Percentiles rank a stretch among this genome's conserved stretches.
phyloP scores from a whole-genome alignment of 1,284 basidiomycete genomes.

The Fomitopsis pinicola region DNA sequence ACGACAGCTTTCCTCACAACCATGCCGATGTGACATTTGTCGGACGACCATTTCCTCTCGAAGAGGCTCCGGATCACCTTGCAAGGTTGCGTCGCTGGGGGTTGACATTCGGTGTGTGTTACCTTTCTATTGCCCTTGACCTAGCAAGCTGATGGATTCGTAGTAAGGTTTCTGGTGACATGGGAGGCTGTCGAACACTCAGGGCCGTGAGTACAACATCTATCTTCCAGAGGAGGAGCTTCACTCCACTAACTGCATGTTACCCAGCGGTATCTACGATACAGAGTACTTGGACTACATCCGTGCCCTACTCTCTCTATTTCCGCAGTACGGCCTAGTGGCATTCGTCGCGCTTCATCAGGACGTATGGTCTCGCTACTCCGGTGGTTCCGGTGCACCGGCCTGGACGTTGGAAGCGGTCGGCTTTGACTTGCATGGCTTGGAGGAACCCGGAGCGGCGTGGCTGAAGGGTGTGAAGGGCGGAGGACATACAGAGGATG shows the following conservation, averaged over 20 bases:
- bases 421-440: conserved; percentile 72
- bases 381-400: conserved; percentile 89
- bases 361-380: conserved; percentile 95
- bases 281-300: conserved; percentile 82
- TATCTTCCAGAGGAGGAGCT: not conserved
- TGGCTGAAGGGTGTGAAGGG: conserved; percentile 80
- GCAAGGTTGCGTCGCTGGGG: conserved; percentile 81
- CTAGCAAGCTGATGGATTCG: not conserved
- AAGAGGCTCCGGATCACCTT: conserved; percentile 82
- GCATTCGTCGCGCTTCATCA: conserved; percentile 86
- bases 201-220: conserved; percentile 63
- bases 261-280: conserved; percentile 75
- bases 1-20: conserved; percentile 59
- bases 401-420: conserved; percentile 86
- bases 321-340: conserved; percentile 77
- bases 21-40: conserved; percentile 71
- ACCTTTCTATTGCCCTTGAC: not conserved
- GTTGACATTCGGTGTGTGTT: conserved; percentile 69
- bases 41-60: conserved; percentile 78
- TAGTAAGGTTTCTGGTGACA: conserved; percentile 86
- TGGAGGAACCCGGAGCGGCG: conserved; percentile 81
- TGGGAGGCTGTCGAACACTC: conserved; percentile 97
- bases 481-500: conserved; percentile 64
- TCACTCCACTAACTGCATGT: not conserved
- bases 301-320: conserved; percentile 64